These are phyloP conservation scores for Bullera alba DNA, from an alignment of 768 basidiomycete species.

Conservation along the genomic window DNA sequence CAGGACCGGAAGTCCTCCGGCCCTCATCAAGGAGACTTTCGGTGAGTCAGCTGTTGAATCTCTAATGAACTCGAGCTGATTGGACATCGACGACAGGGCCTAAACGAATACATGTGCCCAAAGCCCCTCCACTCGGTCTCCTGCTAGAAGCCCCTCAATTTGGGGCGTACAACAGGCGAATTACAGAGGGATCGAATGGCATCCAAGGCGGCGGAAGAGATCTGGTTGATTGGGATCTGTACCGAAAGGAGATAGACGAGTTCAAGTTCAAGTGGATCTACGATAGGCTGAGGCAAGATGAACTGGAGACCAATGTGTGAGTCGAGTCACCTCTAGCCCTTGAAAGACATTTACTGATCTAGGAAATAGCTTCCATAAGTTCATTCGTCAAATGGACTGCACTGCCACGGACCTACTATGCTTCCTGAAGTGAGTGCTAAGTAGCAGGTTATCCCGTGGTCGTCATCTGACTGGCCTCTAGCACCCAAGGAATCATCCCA, in stretches of 20 bases:
- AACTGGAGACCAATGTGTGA: slow-evolving; percentile 68
- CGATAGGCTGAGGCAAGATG: slow-evolving; percentile 73
- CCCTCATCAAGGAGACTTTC: slow-evolving; percentile 65
- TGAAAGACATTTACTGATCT: slow-evolving; percentile 3
- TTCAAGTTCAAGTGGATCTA: slow-evolving; percentile 88
- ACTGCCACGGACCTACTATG: slow-evolving; percentile 50
- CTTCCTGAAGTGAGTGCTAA: slow-evolving; percentile 68
- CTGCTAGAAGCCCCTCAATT: slow-evolving; percentile 63
- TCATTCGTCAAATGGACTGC: slow-evolving; percentile 37
- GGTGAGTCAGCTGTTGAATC: slow-evolving; percentile 46
- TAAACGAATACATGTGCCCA: slow-evolving; percentile 73
- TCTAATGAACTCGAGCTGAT: background rate
- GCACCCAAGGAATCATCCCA: slow-evolving; percentile 70
- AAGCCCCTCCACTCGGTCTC: slow-evolving; percentile 90
- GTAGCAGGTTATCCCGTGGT: no score
- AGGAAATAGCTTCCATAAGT: slow-evolving; percentile 33
- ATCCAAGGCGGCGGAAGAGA: slow-evolving; percentile 20
- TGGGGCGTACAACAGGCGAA: slow-evolving; percentile 46
- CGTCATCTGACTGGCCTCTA: slow-evolving; percentile 57
- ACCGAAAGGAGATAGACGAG: slow-evolving; percentile 61
- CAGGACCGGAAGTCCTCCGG: slow-evolving; percentile 66
- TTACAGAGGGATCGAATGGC: slow-evolving; percentile 23
- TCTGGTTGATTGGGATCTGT: slow-evolving; percentile 51
- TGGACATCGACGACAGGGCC: slow-evolving; percentile 46
- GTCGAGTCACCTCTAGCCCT: slow-evolving; percentile 45